Evolutionary conservation across 2,329 filamentous ascomycete species (phyloP).

Genomic region (Diaporthe australafricana): DNA sequence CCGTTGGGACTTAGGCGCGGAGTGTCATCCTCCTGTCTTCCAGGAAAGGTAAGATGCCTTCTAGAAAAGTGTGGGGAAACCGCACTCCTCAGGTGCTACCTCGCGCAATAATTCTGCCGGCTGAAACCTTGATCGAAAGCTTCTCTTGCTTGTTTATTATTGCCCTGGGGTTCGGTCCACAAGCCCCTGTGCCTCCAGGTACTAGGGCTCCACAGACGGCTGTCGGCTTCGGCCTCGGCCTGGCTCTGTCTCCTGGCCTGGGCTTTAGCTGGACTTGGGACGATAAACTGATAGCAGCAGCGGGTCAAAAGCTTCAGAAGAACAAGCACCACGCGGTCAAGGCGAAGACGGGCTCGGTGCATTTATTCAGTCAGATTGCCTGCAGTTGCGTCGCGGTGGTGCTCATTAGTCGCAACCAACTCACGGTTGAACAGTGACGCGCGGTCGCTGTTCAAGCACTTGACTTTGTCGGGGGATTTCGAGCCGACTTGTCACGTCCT

Average conservation of each 20-base stretch:
- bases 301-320: too few species aligned
- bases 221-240: conserved; percentile 9
- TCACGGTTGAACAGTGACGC: too few species aligned
- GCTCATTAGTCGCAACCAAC: neutral
- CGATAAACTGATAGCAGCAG: neutral
- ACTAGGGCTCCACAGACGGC: neutral
- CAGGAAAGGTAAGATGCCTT: conserved; percentile 14
- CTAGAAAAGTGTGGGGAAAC: conserved; percentile 25
- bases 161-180: neutral
- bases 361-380: neutral
- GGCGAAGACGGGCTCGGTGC: neutral
- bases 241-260: neutral
- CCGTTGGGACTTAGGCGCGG: conserved; percentile 17
- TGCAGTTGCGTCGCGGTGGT: too few species aligned
- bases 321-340: too few species aligned
- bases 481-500: neutral
- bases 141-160: conserved; percentile 5
- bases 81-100: neutral
- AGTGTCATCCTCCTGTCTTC: conserved; percentile 20
- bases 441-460: neutral
- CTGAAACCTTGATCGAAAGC: conserved; percentile 13
- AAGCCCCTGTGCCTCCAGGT: too few species aligned
- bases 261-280: neutral
- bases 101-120: conserved; percentile 14
- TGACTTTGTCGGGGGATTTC: neutral